Conservation (phyloP, 768 basidiomycete genomes). For the Tulasnella sp. region DNA sequence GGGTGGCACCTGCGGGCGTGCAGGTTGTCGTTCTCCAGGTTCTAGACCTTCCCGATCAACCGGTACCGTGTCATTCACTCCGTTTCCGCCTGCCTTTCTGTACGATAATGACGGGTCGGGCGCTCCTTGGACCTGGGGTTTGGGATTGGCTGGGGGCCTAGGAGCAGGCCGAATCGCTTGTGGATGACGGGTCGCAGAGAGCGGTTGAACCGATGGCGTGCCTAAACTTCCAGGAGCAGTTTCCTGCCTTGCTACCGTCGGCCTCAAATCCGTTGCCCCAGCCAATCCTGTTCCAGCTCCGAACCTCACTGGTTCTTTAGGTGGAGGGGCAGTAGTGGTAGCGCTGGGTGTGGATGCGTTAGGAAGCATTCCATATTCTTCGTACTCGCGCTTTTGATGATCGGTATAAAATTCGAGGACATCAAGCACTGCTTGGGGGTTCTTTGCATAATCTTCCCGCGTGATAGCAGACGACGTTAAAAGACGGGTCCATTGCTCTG, state of each 20-base stretch:
- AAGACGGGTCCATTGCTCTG: constrained; percentile 96
- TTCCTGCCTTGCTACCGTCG: not conserved
- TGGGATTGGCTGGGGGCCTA: constrained; percentile 30
- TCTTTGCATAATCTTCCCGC: constrained; percentile 92
- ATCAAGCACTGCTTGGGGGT: constrained; percentile 95
- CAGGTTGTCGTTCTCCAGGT: not conserved
- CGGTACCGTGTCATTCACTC: too few relatives aligned
- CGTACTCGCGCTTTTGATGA: constrained; percentile 90
- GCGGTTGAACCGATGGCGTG: not conserved
- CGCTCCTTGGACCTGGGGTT: not conserved
- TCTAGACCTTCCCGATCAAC: not conserved
- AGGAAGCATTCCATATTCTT: constrained; percentile 49
- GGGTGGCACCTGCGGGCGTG: constrained; percentile 37
- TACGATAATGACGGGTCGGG: not conserved
- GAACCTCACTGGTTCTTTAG: constrained; percentile 57
- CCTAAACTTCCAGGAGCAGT: not conserved
- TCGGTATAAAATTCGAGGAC: constrained; percentile 99
- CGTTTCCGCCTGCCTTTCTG: not conserved
- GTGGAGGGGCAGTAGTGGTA: not conserved
- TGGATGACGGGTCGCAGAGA: not conserved
- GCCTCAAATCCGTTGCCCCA: constrained; percentile 34
- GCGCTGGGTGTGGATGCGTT: constrained; percentile 7
- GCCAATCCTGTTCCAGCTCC: constrained; percentile 89
- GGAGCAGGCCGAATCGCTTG: constrained; percentile 23
- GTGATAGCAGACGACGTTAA: constrained; percentile 97